phyloP scores from a whole-genome alignment of 2,329 filamentous ascomycete species.

The Penicillium occitanis region DNA sequence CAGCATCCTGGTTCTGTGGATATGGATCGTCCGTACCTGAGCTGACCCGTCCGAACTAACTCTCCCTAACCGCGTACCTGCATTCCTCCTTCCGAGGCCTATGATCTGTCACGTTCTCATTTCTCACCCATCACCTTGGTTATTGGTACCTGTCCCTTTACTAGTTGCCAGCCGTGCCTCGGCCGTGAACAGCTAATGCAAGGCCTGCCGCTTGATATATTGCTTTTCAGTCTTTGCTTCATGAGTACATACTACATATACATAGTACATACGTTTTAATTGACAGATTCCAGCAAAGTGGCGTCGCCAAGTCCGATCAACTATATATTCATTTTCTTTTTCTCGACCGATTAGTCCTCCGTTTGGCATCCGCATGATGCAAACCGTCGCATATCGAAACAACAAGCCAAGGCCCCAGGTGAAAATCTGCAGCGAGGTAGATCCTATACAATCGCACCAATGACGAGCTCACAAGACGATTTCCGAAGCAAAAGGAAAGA shows the following conservation, averaged over 20 bases:
- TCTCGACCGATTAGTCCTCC: background rate
- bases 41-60: background rate
- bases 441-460: background rate
- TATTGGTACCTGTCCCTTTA: background rate
- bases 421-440: background rate
- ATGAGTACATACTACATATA: background rate
- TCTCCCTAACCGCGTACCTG: slow-evolving; percentile 16
- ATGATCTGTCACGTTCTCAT: slow-evolving; percentile 1
- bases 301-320: background rate
- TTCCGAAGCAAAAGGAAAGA: background rate
- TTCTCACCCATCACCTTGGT: background rate
- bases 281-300: background rate
- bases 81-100: background rate
- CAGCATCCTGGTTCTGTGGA: slow-evolving; percentile 17
- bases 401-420: background rate
- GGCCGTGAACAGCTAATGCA: slow-evolving; percentile 3
- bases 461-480: background rate
- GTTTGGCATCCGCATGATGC: background rate
- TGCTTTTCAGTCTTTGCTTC: background rate
- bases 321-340: background rate
- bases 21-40: slow-evolving; percentile 10
- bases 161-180: background rate
- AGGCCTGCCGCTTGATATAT: background rate
- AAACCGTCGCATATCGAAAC: background rate
- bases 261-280: background rate